Percentiles rank a stretch among this genome's conserved stretches.
Conservation (phyloP, 1,284 basidiomycete genomes). For the Fomitopsis palustris region DNA sequence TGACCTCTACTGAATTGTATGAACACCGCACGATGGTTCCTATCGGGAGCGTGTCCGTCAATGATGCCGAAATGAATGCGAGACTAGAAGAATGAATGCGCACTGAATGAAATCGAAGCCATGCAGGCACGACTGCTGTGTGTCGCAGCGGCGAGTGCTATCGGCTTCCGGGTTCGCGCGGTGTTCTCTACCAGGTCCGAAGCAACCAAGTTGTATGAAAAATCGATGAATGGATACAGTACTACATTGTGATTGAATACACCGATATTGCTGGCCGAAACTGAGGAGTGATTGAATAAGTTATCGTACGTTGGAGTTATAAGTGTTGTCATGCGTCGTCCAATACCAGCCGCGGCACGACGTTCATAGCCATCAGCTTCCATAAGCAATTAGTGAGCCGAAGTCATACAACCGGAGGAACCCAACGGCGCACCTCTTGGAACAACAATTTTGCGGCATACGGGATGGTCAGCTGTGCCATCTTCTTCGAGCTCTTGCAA, state of each 20-base stretch:
- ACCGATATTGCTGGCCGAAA: neutral
- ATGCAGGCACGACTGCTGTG: neutral
- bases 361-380: slow-evolving; percentile 93
- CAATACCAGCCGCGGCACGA: slow-evolving; percentile 81
- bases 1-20: neutral
- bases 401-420: neutral
- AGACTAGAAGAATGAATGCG: neutral
- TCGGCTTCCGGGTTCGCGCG: neutral
- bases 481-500: slow-evolving; percentile 95
- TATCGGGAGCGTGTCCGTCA: neutral
- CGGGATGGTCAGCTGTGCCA: slow-evolving; percentile 96
- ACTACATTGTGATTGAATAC: slow-evolving; percentile 1
- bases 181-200: neutral
- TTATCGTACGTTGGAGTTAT: neutral
- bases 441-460: slow-evolving; percentile 97
- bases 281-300: slow-evolving; percentile 4
- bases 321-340: slow-evolving; percentile 64
- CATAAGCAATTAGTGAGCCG: slow-evolving; percentile 3
- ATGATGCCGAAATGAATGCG: neutral
- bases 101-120: neutral
- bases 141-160: neutral
- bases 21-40: neutral
- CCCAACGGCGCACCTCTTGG: slow-evolving; percentile 78
- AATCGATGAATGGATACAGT: neutral
- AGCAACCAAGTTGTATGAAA: neutral